Evolutionary conservation across 345 rosid genomes (phyloP).

Genomic region (Trapa bicornis): DNA sequence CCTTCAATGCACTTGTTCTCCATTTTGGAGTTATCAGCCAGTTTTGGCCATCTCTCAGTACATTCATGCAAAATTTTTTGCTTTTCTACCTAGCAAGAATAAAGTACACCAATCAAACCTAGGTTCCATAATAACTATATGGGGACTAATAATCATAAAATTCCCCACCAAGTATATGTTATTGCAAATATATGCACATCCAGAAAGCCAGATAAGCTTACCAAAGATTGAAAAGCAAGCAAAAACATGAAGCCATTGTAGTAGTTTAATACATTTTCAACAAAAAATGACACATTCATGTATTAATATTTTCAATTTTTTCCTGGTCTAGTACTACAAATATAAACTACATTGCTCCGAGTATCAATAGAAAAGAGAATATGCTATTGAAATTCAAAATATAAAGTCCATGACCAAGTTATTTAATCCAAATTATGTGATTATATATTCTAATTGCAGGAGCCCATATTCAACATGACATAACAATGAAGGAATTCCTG

Average conservation of each 20-base stretch:
- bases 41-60: slow-evolving; percentile 29
- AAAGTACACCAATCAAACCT: neutral
- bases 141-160: neutral
- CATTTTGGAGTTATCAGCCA: slow-evolving; percentile 23
- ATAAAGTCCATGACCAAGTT: neutral
- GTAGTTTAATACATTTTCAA: neutral
- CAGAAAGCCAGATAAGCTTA: neutral
- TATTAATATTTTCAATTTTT: no score
- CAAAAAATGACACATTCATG: neutral
- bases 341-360: neutral
- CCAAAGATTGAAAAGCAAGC: neutral
- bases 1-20: slow-evolving; percentile 13
- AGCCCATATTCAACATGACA: neutral
- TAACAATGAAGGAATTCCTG: neutral
- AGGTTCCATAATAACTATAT: neutral
- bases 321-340: neutral
- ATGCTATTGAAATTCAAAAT: neutral
- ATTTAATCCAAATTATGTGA: neutral
- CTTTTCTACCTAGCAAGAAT: slow-evolving; percentile 61
- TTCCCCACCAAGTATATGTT: neutral
- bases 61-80: slow-evolving; percentile 68
- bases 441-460: neutral
- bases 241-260: neutral
- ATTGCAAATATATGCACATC: neutral
- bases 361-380: neutral